Conservation (phyloP, 371 early-diverging fungal genomes). For the Lichtheimia ornata region DNA sequence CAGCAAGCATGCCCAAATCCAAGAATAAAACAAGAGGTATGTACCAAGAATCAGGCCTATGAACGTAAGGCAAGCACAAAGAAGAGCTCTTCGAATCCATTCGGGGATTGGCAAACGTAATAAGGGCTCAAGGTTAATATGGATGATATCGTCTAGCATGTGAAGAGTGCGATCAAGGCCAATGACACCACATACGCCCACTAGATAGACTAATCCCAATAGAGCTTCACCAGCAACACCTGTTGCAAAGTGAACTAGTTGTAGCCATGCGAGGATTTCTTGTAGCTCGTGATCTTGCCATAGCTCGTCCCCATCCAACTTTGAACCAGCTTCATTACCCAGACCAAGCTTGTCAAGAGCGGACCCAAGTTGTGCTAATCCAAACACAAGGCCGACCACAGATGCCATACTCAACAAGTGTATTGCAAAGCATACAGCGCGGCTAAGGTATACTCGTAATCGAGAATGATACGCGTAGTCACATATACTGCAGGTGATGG, state of each 20-base stretch:
- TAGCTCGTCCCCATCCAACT: slow-evolving; percentile 45
- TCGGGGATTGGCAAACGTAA: not conserved
- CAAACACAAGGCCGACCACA: slow-evolving; percentile 34
- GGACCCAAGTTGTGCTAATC: slow-evolving; percentile 32
- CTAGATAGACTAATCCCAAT: slow-evolving; percentile 37
- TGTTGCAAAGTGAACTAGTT: slow-evolving; percentile 41
- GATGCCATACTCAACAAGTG: slow-evolving; percentile 35
- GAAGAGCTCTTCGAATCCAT: slow-evolving; percentile 12
- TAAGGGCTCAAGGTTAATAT: slow-evolving; percentile 22
- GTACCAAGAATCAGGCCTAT: slow-evolving; percentile 34
- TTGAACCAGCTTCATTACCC: slow-evolving; percentile 38
- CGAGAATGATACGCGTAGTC: slow-evolving; percentile 24
- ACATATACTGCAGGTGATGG: slow-evolving; percentile 21
- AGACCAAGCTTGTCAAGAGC: slow-evolving; percentile 36
- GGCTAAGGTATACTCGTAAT: slow-evolving; percentile 16
- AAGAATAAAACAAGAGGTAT: slow-evolving; percentile 43
- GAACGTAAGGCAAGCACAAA: slow-evolving; percentile 16
- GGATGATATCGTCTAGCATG: slow-evolving; percentile 32
- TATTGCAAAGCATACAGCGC: slow-evolving; percentile 12
- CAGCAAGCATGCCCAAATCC: slow-evolving; percentile 45
- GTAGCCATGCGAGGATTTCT: slow-evolving; percentile 38
- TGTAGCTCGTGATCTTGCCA: slow-evolving; percentile 49
- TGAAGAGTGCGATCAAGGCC: slow-evolving; percentile 30
- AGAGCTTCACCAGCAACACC: slow-evolving; percentile 42
- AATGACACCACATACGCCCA: slow-evolving; percentile 37